Percentiles rank a stretch among this genome's conserved stretches.
Evolutionary conservation across 257 asterid genomes (phyloP).

Genomic region (Primulina huaijiensis): DNA sequence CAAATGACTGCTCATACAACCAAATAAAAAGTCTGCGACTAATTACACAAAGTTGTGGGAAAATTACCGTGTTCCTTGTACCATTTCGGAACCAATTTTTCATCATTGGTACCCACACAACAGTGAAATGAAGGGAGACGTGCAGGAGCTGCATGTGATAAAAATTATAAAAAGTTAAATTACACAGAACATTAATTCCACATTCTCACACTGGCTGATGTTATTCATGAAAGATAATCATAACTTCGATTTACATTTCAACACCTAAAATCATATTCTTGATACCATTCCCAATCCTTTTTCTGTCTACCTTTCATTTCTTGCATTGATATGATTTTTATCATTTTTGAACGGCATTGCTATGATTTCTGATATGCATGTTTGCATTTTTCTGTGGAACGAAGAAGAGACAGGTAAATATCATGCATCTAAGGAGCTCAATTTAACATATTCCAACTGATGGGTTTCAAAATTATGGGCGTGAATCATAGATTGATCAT

Average conservation of each 20-base stretch:
- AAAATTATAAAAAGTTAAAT: conserved; percentile 16
- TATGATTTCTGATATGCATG: not conserved
- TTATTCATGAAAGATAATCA: not conserved
- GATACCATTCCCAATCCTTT: not conserved
- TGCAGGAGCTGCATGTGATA: conserved; percentile 58
- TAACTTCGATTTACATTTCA: conserved; percentile 9
- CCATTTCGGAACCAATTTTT: conserved; percentile 70
- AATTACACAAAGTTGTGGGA: conserved; percentile 1
- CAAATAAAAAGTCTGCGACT: conserved; percentile 8
- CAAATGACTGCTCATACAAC: not conserved
- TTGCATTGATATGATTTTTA: conserved; percentile 7
- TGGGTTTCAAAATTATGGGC: not conserved
- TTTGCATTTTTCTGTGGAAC: not conserved
- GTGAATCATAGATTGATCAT: not conserved
- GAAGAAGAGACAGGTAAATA: not conserved
- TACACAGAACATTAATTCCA: conserved; percentile 4
- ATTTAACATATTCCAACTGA: not conserved
- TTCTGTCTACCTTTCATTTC: not conserved
- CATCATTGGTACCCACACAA: conserved; percentile 78
- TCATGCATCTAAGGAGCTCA: not conserved
- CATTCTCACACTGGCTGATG: conserved; percentile 2
- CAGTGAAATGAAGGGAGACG: conserved; percentile 83
- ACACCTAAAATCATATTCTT: conserved; percentile 9
- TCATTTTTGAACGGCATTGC: not conserved
- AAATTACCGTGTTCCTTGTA: conserved; percentile 72